Evolutionary conservation across 176 grass and related monocot genomes (phyloP).

Genomic region (Melocanna baccifera): DNA sequence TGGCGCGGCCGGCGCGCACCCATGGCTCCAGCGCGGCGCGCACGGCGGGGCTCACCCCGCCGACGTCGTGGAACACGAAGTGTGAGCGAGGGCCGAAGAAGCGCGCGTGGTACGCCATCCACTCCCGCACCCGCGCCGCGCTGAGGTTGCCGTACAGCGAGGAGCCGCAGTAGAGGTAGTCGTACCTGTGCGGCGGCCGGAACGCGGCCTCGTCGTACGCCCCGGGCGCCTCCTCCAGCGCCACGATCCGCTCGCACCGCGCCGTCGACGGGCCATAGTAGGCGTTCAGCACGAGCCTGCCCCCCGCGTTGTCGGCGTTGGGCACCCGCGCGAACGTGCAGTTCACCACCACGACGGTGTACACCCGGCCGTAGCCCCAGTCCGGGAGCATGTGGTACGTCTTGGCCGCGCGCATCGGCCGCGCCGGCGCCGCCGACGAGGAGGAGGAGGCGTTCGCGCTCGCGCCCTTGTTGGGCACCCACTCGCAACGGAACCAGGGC

Average conservation of each 20-base stretch:
- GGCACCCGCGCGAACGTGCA: constrained; percentile 73
- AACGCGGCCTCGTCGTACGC: constrained; percentile 58
- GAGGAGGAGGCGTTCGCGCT: constrained; percentile 17
- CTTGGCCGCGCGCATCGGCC: constrained; percentile 44
- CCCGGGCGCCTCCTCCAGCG: constrained; percentile 63
- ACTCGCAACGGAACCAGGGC: constrained; percentile 80
- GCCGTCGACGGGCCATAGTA: constrained; percentile 49
- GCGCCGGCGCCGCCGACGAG: not conserved
- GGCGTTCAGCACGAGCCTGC: constrained; percentile 64
- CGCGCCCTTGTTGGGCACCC: constrained; percentile 10
- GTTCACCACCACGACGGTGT: constrained; percentile 92
- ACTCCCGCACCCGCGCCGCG: constrained; percentile 71
- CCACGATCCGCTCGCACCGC: constrained; percentile 60
- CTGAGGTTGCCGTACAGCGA: constrained; percentile 74
- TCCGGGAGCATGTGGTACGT: constrained; percentile 91
- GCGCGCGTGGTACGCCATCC: constrained; percentile 90
- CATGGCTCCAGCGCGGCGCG: constrained; percentile 64
- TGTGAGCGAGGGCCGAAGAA: constrained; percentile 77
- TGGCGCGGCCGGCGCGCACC: constrained; percentile 78
- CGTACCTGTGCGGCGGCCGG: constrained; percentile 56
- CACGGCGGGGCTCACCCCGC: constrained; percentile 55
- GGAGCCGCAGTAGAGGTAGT: constrained; percentile 95
- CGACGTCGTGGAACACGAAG: constrained; percentile 96
- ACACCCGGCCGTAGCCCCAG: constrained; percentile 98
- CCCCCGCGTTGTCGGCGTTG: constrained; percentile 70